Evolutionary conservation across 1,284 basidiomycete species (phyloP), one percentile per base, ranked within the genome.

Genomic region (Laetiporus sulphureus): DNA sequence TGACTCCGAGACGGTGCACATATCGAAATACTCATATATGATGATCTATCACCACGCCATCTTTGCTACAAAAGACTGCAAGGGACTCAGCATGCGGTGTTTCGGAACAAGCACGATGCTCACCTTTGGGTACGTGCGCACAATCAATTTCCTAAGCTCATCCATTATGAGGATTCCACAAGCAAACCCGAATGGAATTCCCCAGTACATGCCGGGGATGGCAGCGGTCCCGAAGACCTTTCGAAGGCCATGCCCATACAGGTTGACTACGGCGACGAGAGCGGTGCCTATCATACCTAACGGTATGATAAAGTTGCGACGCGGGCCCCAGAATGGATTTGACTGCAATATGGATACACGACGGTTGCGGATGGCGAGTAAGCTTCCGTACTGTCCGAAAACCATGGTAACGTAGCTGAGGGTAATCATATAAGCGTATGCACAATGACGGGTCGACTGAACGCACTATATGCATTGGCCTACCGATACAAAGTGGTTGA

Each of bases 331-430:
- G 37, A 49, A 24, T 12, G 37, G 44, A 38, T 40, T 50, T 4
- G 50, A 48, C 40, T 48, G 42, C 21, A 49, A 40, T 15, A 50
- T 45, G 5, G 42, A 51, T 7, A 44, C 44, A 29, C 48, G 49
- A n/a, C 40, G 37, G 38, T 47, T 47, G 22, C 46, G 44, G 20
- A 42, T 40, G 5, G 39, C 21, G 7, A 45, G 38, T 16, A 55
- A 55, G 31, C 51, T 61, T 49, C 68, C 77, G 69, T 75, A 83
- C 27, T 8, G 8, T 29, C 27, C 19, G 45, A 82, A 67, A 4
- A 56, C 54, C 33, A 56, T 52, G 4, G 54, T 49, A 37, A 85
- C 74, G 31, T 85, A 67, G 23, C 75, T 82, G 63, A 77, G 75
- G 59, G 76, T 79, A 56, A 21, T 16, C 4, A 3, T 12, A 27